These are phyloP conservation scores for Epichloe typhina DNA, from an alignment of 2,329 filamentous ascomycete genomes.

Conservation along the genomic window DNA sequence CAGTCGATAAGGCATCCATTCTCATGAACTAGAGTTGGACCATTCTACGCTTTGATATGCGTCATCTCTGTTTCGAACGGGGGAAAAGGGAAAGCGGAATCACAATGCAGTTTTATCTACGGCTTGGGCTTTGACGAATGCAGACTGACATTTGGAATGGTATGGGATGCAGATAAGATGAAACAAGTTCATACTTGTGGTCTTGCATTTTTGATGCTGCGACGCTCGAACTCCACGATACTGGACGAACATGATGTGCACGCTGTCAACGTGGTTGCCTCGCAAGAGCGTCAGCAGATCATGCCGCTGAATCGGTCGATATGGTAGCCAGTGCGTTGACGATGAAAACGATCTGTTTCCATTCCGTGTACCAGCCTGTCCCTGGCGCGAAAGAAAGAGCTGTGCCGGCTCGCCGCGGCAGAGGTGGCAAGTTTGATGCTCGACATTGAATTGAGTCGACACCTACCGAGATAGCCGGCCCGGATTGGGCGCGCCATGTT, in stretches of 20 bases:
- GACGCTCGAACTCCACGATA: neutral
- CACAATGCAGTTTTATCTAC: neutral
- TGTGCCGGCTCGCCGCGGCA: neutral
- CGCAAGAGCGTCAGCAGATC: neutral
- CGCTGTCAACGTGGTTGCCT: neutral
- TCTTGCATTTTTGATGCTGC: neutral
- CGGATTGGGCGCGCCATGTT: neutral
- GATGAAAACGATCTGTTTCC: neutral
- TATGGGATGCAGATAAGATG: neutral
- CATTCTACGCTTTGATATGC: neutral
- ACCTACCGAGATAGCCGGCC: neutral
- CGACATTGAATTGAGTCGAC: neutral
- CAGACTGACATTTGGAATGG: neutral
- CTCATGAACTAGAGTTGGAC: constrained; percentile 20
- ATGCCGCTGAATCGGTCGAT: neutral
- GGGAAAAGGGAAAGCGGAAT: no score
- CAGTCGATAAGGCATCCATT: constrained; percentile 19
- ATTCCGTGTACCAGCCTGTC: neutral
- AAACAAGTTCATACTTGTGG: neutral
- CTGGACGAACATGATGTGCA: neutral
- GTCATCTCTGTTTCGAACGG: neutral
- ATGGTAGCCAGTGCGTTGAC: neutral
- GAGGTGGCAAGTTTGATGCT: neutral
- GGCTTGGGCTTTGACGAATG: neutral
- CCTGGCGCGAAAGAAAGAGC: neutral